Percentiles rank a stretch among this genome's conserved stretches.
Evolutionary conservation across 2,329 filamentous ascomycete species (phyloP).

Genomic region (Clonostachys sp.): DNA sequence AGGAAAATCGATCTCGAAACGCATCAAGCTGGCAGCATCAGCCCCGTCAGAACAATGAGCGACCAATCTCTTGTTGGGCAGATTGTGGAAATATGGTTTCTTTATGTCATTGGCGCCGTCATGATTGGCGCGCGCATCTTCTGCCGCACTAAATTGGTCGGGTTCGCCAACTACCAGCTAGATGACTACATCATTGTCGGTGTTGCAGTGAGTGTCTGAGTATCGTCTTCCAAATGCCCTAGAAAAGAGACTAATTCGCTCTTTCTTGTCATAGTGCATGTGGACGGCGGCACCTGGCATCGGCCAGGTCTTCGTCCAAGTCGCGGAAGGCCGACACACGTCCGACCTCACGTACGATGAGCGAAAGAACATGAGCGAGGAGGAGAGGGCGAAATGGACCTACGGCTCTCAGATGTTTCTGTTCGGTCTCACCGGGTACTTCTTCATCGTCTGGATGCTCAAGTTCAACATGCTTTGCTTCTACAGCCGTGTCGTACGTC

Average conservation of each 20-base stretch:
- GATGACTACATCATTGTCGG: constrained; percentile 26
- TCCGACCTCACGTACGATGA: constrained; percentile 19
- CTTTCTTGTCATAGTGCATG: constrained; percentile 3
- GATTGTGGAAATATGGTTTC: constrained; percentile 26
- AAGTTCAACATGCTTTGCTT: constrained; percentile 35
- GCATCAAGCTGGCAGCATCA: too few relatives aligned
- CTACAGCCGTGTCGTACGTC: constrained; percentile 25
- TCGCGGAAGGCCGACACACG: constrained; percentile 19
- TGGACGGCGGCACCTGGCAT: constrained; percentile 12
- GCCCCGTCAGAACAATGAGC: too few relatives aligned
- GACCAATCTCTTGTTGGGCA: constrained; percentile 1
- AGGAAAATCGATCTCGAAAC: too few relatives aligned
- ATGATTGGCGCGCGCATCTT: constrained; percentile 22
- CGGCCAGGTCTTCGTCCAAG: constrained; percentile 16
- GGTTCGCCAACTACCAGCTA: constrained; percentile 17
- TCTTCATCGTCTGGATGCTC: constrained; percentile 28
- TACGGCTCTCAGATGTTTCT: constrained; percentile 28
- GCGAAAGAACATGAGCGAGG: constrained; percentile 18
- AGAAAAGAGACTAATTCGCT: too few relatives aligned
- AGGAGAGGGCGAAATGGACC: constrained; percentile 15
- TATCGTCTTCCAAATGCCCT: background rate
- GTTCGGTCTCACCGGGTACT: constrained; percentile 23
- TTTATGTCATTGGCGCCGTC: constrained; percentile 22
- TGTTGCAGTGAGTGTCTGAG: constrained; percentile 13
- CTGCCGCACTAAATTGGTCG: constrained; percentile 23